Base-by-base conservation (phyloP, 2,329 filamentous ascomycete genomes). In the Cordyceps pruinosa region DNA sequence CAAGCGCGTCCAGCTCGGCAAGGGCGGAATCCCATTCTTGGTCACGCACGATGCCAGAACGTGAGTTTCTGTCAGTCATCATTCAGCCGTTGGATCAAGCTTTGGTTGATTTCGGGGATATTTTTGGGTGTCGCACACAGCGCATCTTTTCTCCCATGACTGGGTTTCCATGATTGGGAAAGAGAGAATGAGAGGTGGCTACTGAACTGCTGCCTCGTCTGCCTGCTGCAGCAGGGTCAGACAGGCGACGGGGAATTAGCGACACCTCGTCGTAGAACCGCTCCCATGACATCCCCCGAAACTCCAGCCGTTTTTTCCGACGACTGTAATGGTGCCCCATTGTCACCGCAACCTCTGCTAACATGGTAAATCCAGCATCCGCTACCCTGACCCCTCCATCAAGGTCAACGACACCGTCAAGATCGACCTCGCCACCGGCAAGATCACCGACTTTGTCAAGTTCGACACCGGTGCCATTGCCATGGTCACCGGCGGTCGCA, bases 1-100 rank as follows among this genome's bases (percentile, higher is more conserved):
- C 83, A 97, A 97, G 90, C 89, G 93, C 73, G 94, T 99, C 64
- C 94, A 99, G 85, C 86, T 99, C 72, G 94, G 94, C 84, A 93
- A 91, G 81, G 95, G 94, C 81, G 94, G 92, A 84, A 96, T 99
- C 87, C 94, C 94, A 95, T 99, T 96, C 92, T 97, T 97, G 91
- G 94, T 99, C 90, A 99, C 94, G 92, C 94, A 99, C 90, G 94
- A 99, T 94, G 94, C 94, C 82, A 89, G 94, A 91, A 99, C 94
- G 93, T 99, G 84, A 96, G 93, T 97, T 59, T 88, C 85, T 88
- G 81, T 85, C 81, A 84, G 81, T 89, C 88, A 90, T 97, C 92
- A 94, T 92, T 97, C 93, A 97, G 93, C 87, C 93, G 93, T 97
- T 97, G 93, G 90, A 93, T 90, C 90, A 95, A 94, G 89, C 84